These are phyloP conservation scores for Rhodotorula sp. DNA, from an alignment of 1,284 basidiomycete genomes.

Conservation along the genomic window DNA sequence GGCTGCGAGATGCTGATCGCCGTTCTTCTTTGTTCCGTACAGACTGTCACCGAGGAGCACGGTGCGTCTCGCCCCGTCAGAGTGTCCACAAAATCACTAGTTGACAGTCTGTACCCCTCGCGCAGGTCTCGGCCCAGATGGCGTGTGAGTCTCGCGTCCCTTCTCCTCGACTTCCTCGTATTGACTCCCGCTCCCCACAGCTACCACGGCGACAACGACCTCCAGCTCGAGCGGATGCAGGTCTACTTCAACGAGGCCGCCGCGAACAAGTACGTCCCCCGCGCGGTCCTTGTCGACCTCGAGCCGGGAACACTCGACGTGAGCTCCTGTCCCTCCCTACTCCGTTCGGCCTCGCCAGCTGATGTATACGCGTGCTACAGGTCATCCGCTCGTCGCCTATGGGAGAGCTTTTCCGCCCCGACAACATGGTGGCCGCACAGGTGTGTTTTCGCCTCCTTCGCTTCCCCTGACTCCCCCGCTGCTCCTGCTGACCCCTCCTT, in stretches of 20 bases:
- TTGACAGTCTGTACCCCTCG: background rate
- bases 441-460: constrained; percentile 29
- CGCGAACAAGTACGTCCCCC: constrained; percentile 90
- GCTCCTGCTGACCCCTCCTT: no score
- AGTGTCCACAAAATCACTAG: no score
- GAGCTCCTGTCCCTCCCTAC: constrained; percentile 43
- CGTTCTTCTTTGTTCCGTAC: constrained; percentile 24
- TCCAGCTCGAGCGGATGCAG: constrained; percentile 73
- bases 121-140: constrained; percentile 18
- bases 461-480: no score
- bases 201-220: constrained; percentile 90
- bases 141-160: constrained; percentile 66
- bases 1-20: background rate
- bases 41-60: constrained; percentile 87
- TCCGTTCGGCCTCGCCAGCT: no score
- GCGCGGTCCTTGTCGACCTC: constrained; percentile 89
- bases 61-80: constrained; percentile 44
- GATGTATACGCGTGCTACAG: background rate
- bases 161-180: background rate
- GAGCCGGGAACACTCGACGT: constrained; percentile 94
- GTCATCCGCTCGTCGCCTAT: constrained; percentile 63
- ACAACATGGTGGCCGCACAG: constrained; percentile 60
- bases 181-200: background rate
- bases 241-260: constrained; percentile 52
- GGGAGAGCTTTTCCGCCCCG: constrained; percentile 52